Evolutionary conservation across 1,284 basidiomycete genomes (phyloP).

Genomic region (Sphagnurus paluster): DNA sequence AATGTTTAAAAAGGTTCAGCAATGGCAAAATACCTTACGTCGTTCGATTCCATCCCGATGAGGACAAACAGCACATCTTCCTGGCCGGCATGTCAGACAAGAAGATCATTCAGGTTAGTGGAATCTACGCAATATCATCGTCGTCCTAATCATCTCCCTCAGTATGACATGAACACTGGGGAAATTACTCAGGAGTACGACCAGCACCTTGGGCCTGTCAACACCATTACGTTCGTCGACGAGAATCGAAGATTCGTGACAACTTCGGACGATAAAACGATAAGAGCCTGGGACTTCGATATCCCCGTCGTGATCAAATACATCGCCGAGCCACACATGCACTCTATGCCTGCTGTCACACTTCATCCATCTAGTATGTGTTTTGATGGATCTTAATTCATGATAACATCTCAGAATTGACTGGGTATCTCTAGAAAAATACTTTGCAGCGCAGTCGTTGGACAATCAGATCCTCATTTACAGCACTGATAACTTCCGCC

Average conservation of each 20-base stretch:
- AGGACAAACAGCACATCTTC: slow-evolving; percentile 96
- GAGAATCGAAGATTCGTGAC: slow-evolving; percentile 97
- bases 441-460: slow-evolving; percentile 95
- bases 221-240: slow-evolving; percentile 98
- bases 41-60: slow-evolving; percentile 92
- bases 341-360: slow-evolving; percentile 98
- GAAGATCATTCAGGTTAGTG: slow-evolving; percentile 92
- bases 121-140: neutral
- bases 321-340: slow-evolving; percentile 99
- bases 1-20: slow-evolving; percentile 93
- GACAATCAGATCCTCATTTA: slow-evolving; percentile 99
- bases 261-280: slow-evolving; percentile 99
- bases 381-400: neutral
- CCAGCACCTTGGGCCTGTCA: slow-evolving; percentile 97
- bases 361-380: slow-evolving; percentile 89
- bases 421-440: slow-evolving; percentile 75
- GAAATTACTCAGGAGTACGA: slow-evolving; percentile 99
- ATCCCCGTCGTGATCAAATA: slow-evolving; percentile 99
- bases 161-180: slow-evolving; percentile 94
- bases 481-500: slow-evolving; percentile 95
- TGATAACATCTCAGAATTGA: neutral
- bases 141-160: neutral
- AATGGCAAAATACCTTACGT: slow-evolving; percentile 98
- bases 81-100: slow-evolving; percentile 99
- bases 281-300: slow-evolving; percentile 98